A percentile compares a stretch with the other conserved stretches of the same genome.
These are phyloP conservation scores for Debaryomycetaceae sp. DNA, from an alignment of 1,139 yeast genomes.

Conservation along the genomic window DNA sequence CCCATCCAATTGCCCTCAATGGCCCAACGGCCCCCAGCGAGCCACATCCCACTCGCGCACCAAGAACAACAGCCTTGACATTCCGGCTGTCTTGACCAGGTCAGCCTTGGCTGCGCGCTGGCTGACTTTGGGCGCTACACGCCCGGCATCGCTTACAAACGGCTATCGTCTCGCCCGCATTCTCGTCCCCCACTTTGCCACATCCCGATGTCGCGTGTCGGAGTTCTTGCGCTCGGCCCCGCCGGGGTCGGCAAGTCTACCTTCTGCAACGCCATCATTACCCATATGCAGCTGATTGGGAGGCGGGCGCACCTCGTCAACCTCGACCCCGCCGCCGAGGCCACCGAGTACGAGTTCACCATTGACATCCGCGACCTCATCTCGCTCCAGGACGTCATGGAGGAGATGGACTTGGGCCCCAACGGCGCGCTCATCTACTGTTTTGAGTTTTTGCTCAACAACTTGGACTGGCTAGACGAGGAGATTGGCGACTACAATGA, in stretches of 20 bases:
- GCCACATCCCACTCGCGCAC: too few species aligned
- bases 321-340: constrained; percentile 96
- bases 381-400: constrained; percentile 95
- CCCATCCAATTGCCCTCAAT: too few species aligned
- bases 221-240: constrained; percentile 93
- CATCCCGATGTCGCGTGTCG: constrained; percentile 78
- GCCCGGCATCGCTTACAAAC: too few species aligned
- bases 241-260: constrained; percentile 97
- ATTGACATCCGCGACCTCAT: constrained; percentile 90
- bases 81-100: too few species aligned
- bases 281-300: constrained; percentile 87
- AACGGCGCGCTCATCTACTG: constrained; percentile 94
- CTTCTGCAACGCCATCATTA: constrained; percentile 80
- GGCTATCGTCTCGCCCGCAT: too few species aligned
- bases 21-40: too few species aligned
- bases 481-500: constrained; percentile 92
- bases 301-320: constrained; percentile 93
- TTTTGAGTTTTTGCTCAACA: constrained; percentile 81
- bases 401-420: constrained; percentile 89
- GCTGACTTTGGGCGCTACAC: too few species aligned
- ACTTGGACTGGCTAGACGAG: constrained; percentile 94
- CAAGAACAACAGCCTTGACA: too few species aligned
- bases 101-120: constrained; percentile 1
- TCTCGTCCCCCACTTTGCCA: neutral
- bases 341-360: constrained; percentile 85